A percentile compares a stretch with the other conserved stretches of the same genome.
These are phyloP conservation scores for Dillenia turbinata DNA, from an alignment of 164 flowering plant genomes.

Conservation along the genomic window DNA sequence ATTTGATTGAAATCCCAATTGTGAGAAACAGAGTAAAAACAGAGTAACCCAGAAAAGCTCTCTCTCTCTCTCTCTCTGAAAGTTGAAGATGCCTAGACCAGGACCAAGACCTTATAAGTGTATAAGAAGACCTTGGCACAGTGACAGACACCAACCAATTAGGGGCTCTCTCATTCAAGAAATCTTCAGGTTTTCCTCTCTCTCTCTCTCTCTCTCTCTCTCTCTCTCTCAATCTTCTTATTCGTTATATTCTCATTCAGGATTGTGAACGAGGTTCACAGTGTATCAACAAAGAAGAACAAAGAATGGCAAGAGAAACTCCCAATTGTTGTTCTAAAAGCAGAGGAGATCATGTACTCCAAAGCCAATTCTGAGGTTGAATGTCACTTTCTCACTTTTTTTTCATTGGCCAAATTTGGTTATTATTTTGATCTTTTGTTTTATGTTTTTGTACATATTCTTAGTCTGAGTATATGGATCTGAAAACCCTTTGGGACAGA, in stretches of 20 bases:
- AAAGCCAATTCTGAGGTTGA: constrained; percentile 96
- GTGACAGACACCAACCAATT: constrained; percentile 91
- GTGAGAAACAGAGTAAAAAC: too few species aligned
- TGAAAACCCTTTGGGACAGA: constrained; percentile 75
- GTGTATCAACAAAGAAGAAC: constrained; percentile 68
- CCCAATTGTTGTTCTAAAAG: constrained; percentile 82
- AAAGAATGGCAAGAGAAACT: constrained; percentile 94
- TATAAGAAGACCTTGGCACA: constrained; percentile 93
- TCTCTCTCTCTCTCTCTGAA: too few species aligned
- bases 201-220: not conserved
- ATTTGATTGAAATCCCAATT: too few species aligned
- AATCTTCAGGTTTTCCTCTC: constrained; percentile 70
- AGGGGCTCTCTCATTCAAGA: constrained; percentile 91
- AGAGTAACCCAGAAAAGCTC: too few species aligned
- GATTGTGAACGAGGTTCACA: constrained; percentile 63
- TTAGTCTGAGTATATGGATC: constrained; percentile 80
- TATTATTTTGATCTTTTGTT: too few species aligned
- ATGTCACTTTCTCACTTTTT: not conserved
- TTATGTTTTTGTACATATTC: not conserved
- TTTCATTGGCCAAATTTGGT: not conserved
- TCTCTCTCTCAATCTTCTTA: constrained; percentile 3
- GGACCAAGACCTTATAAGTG: constrained; percentile 99
- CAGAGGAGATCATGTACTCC: constrained; percentile 96
- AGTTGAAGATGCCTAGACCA: constrained; percentile 83
- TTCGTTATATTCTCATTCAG: constrained; percentile 46